A percentile compares a stretch with the other conserved stretches of the same genome.
Evolutionary conservation across 345 rosid species (phyloP).

Genomic region (Noccaea caerulescens): DNA sequence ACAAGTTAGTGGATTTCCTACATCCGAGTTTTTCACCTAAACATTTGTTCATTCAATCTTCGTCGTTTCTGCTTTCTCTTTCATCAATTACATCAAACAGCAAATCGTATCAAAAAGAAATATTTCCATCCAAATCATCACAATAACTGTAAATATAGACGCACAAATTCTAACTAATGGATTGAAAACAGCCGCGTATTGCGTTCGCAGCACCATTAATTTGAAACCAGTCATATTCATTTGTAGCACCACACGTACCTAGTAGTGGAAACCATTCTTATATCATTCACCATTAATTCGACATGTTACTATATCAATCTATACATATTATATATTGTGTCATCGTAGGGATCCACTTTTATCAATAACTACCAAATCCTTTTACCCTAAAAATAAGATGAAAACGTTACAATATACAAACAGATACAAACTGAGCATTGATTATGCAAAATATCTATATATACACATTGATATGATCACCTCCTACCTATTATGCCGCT

Average conservation of each 20-base stretch:
- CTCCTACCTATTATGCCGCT: conserved; percentile 9
- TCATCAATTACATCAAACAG: not conserved
- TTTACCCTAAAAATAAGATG: not conserved
- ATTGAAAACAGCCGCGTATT: conserved; percentile 15
- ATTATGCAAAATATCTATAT: not conserved
- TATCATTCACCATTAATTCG: not conserved
- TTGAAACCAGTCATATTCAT: not conserved
- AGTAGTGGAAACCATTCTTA: no score
- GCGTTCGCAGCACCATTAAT: not conserved
- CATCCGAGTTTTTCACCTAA: no score
- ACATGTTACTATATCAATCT: not conserved
- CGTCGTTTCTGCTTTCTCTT: not conserved
- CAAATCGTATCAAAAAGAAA: no score
- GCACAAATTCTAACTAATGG: not conserved
- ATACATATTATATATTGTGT: not conserved
- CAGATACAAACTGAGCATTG: not conserved
- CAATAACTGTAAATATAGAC: no score
- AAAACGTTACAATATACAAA: not conserved
- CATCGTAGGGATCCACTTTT: not conserved
- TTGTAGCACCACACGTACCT: no score
- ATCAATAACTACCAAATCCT: conserved; percentile 1
- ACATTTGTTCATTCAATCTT: conserved; percentile 4
- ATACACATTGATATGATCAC: conserved; percentile 9
- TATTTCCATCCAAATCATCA: no score
- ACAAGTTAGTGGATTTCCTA: no score